Conservation (phyloP, 495 filamentous ascomycete species). For the Bombardia bombarda region DNA sequence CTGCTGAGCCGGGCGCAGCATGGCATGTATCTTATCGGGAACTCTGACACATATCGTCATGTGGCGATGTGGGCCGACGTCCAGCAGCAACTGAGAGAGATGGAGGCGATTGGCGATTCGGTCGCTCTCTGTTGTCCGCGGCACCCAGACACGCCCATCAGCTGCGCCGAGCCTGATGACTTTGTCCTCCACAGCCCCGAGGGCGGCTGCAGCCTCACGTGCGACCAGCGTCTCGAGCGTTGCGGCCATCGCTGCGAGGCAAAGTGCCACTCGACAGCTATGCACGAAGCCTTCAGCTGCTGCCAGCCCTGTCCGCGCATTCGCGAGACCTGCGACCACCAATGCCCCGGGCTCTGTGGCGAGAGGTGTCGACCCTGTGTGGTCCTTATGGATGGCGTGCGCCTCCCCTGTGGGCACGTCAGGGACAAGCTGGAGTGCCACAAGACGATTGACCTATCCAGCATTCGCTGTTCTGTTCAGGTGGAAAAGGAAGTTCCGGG, state of each 20-base stretch:
- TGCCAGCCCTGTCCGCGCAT: slow-evolving; percentile 51
- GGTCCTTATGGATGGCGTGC: slow-evolving; percentile 11
- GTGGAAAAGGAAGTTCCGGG: slow-evolving; percentile 38
- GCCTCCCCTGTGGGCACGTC: slow-evolving; percentile 49
- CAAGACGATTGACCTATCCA: slow-evolving; percentile 10
- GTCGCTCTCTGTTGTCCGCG: slow-evolving; percentile 59
- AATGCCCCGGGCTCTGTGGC: slow-evolving; percentile 55
- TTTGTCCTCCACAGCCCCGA: slow-evolving; percentile 58
- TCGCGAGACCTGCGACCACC: slow-evolving; percentile 50
- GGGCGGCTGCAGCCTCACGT: slow-evolving; percentile 58
- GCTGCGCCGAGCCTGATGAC: slow-evolving; percentile 51
- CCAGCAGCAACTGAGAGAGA: slow-evolving; percentile 41
- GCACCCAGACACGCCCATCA: slow-evolving; percentile 52
- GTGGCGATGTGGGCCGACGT: slow-evolving; percentile 68
- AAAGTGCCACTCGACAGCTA: slow-evolving; percentile 59
- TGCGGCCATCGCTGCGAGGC: slow-evolving; percentile 67
- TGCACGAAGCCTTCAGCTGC: slow-evolving; percentile 59
- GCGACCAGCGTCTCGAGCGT: slow-evolving; percentile 42
- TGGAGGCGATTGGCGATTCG: slow-evolving; percentile 37
- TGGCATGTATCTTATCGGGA: slow-evolving; percentile 82
- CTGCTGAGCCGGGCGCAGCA: slow-evolving; percentile 65
- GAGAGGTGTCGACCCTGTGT: slow-evolving; percentile 27
- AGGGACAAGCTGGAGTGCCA: slow-evolving; percentile 44
- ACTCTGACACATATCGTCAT: slow-evolving; percentile 45
- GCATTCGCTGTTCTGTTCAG: slow-evolving; percentile 20